Evolutionary conservation across 1,284 basidiomycete species (phyloP).

Genomic region (Spongispora temasekensis): DNA sequence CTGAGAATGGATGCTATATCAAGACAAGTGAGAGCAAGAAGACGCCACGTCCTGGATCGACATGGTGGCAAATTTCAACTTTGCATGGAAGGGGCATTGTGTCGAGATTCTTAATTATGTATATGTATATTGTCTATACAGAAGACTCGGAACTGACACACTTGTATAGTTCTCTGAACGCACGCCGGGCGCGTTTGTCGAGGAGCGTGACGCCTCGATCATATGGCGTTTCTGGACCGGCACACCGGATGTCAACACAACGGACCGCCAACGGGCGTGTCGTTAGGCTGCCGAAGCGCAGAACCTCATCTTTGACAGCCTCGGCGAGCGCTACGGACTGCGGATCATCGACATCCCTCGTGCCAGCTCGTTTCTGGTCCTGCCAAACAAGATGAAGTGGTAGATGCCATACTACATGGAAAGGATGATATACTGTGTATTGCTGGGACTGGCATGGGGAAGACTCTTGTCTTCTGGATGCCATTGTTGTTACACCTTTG

Average conservation of each 20-base stretch:
- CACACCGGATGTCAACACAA: slow-evolving; percentile 30
- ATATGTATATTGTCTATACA: too few relatives aligned
- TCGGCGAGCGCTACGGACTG: slow-evolving; percentile 78
- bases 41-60: slow-evolving; percentile 63
- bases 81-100: slow-evolving; percentile 79
- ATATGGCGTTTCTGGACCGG: slow-evolving; percentile 84
- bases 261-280: slow-evolving; percentile 75
- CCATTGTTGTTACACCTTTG: too few relatives aligned
- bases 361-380: slow-evolving; percentile 75
- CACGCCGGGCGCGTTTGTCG: slow-evolving; percentile 82
- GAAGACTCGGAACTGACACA: too few relatives aligned
- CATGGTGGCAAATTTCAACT: slow-evolving; percentile 76
- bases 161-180: slow-evolving; percentile 90
- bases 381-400: slow-evolving; percentile 83
- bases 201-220: slow-evolving; percentile 82
- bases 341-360: slow-evolving; percentile 84
- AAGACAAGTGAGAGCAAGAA: slow-evolving; percentile 47
- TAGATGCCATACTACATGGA: too few relatives aligned
- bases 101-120: slow-evolving; percentile 83
- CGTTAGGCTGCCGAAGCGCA: slow-evolving; percentile 88
- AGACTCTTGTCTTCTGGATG: too few relatives aligned
- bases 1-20: slow-evolving; percentile 88
- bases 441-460: too few relatives aligned
- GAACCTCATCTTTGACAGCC: slow-evolving; percentile 86
- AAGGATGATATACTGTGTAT: too few relatives aligned